These are phyloP conservation scores for Chamaenerion angustifolium DNA, from an alignment of 345 rosid species.

Conservation along the genomic window DNA sequence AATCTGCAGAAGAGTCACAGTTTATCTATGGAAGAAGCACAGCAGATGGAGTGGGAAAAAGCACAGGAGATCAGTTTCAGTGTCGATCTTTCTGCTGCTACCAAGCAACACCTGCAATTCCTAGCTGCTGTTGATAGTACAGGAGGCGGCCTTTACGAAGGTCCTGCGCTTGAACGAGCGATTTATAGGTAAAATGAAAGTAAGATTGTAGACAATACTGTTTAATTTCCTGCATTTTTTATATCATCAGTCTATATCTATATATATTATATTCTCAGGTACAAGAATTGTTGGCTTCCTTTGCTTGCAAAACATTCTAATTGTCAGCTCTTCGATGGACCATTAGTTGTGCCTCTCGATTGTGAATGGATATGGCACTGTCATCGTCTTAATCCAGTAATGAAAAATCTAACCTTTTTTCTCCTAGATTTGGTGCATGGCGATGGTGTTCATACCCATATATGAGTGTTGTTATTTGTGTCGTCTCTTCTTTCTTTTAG, in stretches of 20 bases:
- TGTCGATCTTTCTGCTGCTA: neutral
- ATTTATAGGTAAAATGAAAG: neutral
- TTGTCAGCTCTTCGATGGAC: conserved; percentile 29
- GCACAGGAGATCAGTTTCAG: neutral
- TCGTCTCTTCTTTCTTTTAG: conserved; percentile 25
- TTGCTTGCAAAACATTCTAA: conserved; percentile 46
- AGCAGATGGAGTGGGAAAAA: neutral
- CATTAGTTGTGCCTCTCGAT: conserved; percentile 72
- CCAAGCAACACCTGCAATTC: neutral
- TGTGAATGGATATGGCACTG: conserved; percentile 99
- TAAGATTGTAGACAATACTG: too few relatives aligned
- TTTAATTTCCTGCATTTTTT: too few relatives aligned
- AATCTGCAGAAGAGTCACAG: too few relatives aligned
- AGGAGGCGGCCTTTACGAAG: neutral
- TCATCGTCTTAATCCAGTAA: conserved; percentile 90
- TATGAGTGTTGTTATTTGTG: neutral
- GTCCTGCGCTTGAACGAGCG: neutral
- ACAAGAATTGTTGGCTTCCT: conserved; percentile 12
- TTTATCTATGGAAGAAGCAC: neutral
- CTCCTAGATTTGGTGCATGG: neutral
- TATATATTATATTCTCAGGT: neutral
- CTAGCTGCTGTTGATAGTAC: neutral
- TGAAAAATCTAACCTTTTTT: neutral
- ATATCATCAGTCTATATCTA: too few relatives aligned
- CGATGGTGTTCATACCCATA: too few relatives aligned